A percentile compares a stretch with the other conserved stretches of the same genome.
Evolutionary conservation across 305 asterid genomes (phyloP).

Genomic region (Andrographis paniculata): DNA sequence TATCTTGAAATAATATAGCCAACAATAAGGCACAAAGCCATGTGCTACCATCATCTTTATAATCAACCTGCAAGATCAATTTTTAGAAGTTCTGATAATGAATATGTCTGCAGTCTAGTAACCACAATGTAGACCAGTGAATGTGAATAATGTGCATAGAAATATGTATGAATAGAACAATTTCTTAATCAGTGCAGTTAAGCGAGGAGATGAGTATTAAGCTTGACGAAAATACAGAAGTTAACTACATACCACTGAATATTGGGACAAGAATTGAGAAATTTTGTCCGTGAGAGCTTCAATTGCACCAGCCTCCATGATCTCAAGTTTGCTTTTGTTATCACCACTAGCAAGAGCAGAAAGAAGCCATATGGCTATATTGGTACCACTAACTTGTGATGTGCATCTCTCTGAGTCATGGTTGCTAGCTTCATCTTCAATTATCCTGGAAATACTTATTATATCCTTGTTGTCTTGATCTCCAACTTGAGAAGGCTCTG

Average conservation of each 20-base stretch:
- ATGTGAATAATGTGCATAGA: constrained; percentile 7
- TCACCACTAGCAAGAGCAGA: constrained; percentile 76
- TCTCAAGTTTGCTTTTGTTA: constrained; percentile 60
- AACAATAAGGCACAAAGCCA: constrained; percentile 84
- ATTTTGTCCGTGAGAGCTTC: constrained; percentile 86
- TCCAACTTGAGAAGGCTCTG: constrained; percentile 42
- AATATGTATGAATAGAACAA: not conserved
- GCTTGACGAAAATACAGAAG: constrained; percentile 2
- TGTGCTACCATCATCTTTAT: constrained; percentile 75
- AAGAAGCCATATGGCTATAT: constrained; percentile 90
- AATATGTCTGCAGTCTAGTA: constrained; percentile 15
- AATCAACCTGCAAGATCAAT: constrained; percentile 51
- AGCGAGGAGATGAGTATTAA: not conserved
- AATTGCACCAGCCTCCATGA: constrained; percentile 92
- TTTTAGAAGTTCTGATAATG: constrained; percentile 7
- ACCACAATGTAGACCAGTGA: constrained; percentile 11
- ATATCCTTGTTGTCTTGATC: constrained; percentile 45
- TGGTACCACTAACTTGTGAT: constrained; percentile 61
- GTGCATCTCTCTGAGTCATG: constrained; percentile 47
- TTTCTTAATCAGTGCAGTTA: not conserved
- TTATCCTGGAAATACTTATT: constrained; percentile 56
- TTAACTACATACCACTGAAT: constrained; percentile 47
- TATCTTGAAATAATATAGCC: constrained; percentile 77
- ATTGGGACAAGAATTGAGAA: constrained; percentile 57
- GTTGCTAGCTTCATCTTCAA: constrained; percentile 37